These are phyloP conservation scores for Chalaropsis ovoidea DNA, from an alignment of 2,329 filamentous ascomycete species.

Conservation along the genomic window DNA sequence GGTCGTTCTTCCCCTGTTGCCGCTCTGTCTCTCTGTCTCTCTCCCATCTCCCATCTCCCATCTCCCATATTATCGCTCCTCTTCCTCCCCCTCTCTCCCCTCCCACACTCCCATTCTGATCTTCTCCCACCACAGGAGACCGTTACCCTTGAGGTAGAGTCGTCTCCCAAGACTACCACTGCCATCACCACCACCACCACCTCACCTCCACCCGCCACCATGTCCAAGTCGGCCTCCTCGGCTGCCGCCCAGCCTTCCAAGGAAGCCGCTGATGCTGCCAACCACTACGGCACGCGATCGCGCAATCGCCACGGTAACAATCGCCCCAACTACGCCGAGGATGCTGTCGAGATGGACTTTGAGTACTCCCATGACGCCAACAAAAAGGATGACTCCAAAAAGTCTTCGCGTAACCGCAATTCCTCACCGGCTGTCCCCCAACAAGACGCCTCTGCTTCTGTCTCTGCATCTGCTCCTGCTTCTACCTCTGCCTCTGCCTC, in stretches of 20 bases:
- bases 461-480: conserved; percentile 31
- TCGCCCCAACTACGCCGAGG: conserved; percentile 91
- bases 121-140: not conserved
- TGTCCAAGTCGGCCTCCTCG: conserved; percentile 42
- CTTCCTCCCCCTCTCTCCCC: not conserved
- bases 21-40: conserved; percentile 26
- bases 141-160: not conserved
- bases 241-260: conserved; percentile 37
- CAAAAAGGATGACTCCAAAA: conserved; percentile 49
- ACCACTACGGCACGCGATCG: conserved; percentile 84
- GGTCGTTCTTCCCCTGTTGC: conserved; percentile 25
- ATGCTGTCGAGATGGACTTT: conserved; percentile 71
- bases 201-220: conserved; percentile 31
- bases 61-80: conserved; percentile 7
- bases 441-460: not conserved
- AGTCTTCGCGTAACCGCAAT: conserved; percentile 37
- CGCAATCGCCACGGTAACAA: conserved; percentile 72
- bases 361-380: conserved; percentile 57
- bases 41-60: conserved; percentile 14
- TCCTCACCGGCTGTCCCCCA: conserved; percentile 20
- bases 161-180: not conserved
- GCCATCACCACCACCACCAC: not conserved
- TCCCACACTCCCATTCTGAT: conserved; percentile 6
- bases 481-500: conserved; percentile 31
- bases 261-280: conserved; percentile 46